Evolutionary conservation across 257 asterid genomes (phyloP), one percentile per base, ranked within the genome.

Genomic region (Ballota nigra): DNA sequence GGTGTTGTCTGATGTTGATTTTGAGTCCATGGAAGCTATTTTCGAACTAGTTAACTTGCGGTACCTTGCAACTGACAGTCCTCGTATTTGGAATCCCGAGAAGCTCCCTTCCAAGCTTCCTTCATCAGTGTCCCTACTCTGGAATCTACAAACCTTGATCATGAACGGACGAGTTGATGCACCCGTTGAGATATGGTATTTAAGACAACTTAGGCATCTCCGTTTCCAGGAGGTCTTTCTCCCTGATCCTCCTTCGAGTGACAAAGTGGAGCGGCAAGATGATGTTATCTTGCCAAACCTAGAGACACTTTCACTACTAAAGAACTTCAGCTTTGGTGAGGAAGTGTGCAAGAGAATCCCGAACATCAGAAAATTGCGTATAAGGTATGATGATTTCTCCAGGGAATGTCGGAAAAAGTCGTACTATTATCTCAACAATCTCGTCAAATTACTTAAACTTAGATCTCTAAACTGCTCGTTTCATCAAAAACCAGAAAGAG

Each of bases 11-110:
- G 16, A n/a, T 4, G 31, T 36, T 0, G 43, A 16, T 1, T 11
- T 11, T 8, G 67, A 7, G 15, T 20, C 26, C 13, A 4, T 41
- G 10, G 67, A 56, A 7, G 16, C 3, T 70, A n/a, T n/a, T n/a
- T n/a, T n/a, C n/a, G n/a, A n/a, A n/a, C n/a, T 23, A 8, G 66
- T 58, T n/a, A 58, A 59, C 75, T 59, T 70, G 38, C 33, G 77
- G 20, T 72, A 20, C 24, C 15, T 72, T 1, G 4, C 5, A 8
- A 2, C 0, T 55, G 8, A n/a, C n/a, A n/a, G n/a, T n/a, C n/a
- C n/a, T n/a, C n/a, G n/a, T n/a, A n/a, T n/a, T n/a, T n/a, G n/a
- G 18, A 1, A 43, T 15, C 13, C 0, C 2, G 51, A 43, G 51
- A 1, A 16, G 26, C 6, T 10, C 9, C 31, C n/a, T 8, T 22